These are phyloP conservation scores for Lupinus albus DNA, from an alignment of 306 rosid genomes.

Conservation along the genomic window DNA sequence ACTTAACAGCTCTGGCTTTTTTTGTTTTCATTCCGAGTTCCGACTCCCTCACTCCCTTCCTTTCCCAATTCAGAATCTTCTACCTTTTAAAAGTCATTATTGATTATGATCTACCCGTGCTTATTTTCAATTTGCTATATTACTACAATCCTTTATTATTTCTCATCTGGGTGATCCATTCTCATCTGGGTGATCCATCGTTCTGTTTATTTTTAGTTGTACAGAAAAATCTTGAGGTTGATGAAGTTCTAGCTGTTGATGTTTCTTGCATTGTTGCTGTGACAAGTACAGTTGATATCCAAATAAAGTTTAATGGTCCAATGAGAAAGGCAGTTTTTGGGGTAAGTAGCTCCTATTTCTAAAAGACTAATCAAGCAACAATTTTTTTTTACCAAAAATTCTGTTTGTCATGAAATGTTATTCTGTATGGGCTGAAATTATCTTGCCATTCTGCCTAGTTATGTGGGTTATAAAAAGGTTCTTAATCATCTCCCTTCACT, in stretches of 20 bases:
- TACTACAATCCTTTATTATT: conserved; percentile 25
- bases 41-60: background rate
- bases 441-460: conserved; percentile 25
- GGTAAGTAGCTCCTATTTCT: conserved; percentile 55
- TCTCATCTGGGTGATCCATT: conserved; percentile 38
- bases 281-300: conserved; percentile 71
- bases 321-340: conserved; percentile 92
- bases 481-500: background rate
- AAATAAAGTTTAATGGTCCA: conserved; percentile 84
- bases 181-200: conserved; percentile 40
- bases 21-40: background rate
- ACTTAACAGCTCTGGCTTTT: background rate
- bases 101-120: conserved; percentile 6
- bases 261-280: conserved; percentile 91
- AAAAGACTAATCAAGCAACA: background rate
- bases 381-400: background rate
- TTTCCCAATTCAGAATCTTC: conserved; percentile 8
- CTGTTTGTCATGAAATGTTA: background rate
- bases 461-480: background rate
- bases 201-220: conserved; percentile 66
- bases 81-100: conserved; percentile 5
- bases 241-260: conserved; percentile 87
- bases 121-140: conserved; percentile 32
- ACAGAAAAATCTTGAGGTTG: conserved; percentile 96
- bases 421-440: conserved; percentile 3